phyloP scores from a whole-genome alignment of 768 basidiomycete genomes.

The Agaricus subrufescens region DNA sequence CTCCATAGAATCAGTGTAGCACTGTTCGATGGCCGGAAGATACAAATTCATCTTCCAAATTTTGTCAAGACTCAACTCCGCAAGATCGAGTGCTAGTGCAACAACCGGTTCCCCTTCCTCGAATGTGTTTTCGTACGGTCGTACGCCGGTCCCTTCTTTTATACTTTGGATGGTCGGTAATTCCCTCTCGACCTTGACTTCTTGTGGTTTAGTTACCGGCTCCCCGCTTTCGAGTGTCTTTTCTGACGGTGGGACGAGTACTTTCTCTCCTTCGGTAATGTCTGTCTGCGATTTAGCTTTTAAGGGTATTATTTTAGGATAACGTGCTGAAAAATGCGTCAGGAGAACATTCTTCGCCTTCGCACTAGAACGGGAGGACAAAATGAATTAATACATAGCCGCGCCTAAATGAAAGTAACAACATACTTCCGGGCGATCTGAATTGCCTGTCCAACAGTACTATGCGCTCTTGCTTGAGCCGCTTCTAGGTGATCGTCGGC shows the following conservation, averaged over 20 bases:
- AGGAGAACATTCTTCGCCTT: slow-evolving; percentile 79
- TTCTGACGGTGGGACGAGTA: no score
- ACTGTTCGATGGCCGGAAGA: slow-evolving; percentile 62
- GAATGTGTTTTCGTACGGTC: slow-evolving; percentile 11
- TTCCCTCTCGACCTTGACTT: slow-evolving; percentile 3
- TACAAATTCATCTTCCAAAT: slow-evolving; percentile 88
- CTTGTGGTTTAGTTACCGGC: slow-evolving; percentile 36
- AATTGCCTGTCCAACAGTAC: slow-evolving; percentile 87
- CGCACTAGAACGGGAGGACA: slow-evolving; percentile 51
- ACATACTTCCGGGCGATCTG: slow-evolving; percentile 65
- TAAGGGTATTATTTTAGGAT: slow-evolving; percentile 78
- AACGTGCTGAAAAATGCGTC: slow-evolving; percentile 93
- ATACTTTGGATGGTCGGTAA: no score
- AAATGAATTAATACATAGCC: not conserved
- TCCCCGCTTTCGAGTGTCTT: not conserved
- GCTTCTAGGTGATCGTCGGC: slow-evolving; percentile 76
- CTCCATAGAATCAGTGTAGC: slow-evolving; percentile 48
- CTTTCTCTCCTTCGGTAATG: not conserved
- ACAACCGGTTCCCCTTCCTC: slow-evolving; percentile 35
- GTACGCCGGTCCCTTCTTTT: slow-evolving; percentile 12
- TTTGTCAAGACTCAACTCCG: slow-evolving; percentile 63
- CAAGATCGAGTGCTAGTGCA: slow-evolving; percentile 80
- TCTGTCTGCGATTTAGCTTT: slow-evolving; percentile 19
- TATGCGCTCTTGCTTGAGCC: slow-evolving; percentile 77
- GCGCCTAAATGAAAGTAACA: not conserved